These are phyloP conservation scores for Coprinopsis strossmayeri DNA, from an alignment of 768 basidiomycete genomes.

Conservation along the genomic window DNA sequence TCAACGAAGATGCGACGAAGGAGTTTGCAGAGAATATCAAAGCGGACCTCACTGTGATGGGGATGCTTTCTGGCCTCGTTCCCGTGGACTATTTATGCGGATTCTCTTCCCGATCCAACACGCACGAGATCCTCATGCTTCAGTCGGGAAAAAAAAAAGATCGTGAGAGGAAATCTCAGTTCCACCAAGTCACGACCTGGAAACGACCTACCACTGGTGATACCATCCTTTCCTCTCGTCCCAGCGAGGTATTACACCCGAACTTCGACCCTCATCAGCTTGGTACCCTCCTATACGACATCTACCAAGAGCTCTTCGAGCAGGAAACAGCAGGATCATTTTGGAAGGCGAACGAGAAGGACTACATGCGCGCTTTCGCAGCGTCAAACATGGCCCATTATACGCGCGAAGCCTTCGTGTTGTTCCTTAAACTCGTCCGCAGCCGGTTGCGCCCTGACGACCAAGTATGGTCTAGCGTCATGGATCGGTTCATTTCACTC, in stretches of 20 bases:
- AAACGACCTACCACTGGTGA: constrained; percentile 24
- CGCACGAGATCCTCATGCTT: constrained; percentile 19
- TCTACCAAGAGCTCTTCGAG: constrained; percentile 33
- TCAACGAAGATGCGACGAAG: constrained; percentile 21
- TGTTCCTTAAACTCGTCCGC: constrained; percentile 35
- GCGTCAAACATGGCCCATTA: constrained; percentile 28
- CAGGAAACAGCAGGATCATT: constrained; percentile 20
- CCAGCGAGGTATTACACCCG: constrained; percentile 12
- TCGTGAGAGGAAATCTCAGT: constrained; percentile 21
- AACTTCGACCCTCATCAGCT: constrained; percentile 22
- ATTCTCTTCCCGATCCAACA: constrained; percentile 29
- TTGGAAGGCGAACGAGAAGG: not conserved
- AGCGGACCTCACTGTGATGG: constrained; percentile 26
- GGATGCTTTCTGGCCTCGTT: constrained; percentile 27
- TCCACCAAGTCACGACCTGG: constrained; percentile 32
- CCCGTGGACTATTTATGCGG: constrained; percentile 28
- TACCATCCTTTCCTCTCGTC: constrained; percentile 6
- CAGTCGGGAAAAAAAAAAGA: not conserved
- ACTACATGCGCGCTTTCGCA: not conserved
- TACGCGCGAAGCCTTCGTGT: constrained; percentile 39
- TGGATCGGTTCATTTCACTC: constrained; percentile 27
- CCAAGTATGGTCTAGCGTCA: constrained; percentile 35
- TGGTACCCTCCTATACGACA: constrained; percentile 28
- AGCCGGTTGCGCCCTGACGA: constrained; percentile 16
- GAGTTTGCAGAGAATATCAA: constrained; percentile 24